Base-by-base conservation (phyloP, 148 eudicot species). In the Bassia scoparia region DNA sequence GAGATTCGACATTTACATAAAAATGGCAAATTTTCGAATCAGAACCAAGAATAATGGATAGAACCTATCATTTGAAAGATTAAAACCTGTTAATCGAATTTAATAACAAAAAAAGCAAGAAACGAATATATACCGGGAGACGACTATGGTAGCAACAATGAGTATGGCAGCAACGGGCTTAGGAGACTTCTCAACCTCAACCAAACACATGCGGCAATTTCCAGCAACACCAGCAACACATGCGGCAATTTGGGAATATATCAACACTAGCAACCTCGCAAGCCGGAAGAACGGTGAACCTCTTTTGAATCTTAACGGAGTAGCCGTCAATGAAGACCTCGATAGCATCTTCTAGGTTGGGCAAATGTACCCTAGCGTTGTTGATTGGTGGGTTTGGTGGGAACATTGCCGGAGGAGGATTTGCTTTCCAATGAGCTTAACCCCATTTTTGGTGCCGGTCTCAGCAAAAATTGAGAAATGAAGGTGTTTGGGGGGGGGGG, bases 91-190 rank as follows among this genome's bases (percentile, higher is more conserved):
- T n/a, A n/a, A n/a, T n/a, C n/a, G n/a, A n/a, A n/a, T n/a, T n/a
- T n/a, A n/a, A n/a, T n/a, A n/a, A n/a, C n/a, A n/a, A n/a, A n/a
- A n/a, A n/a, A n/a, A n/a, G n/a, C n/a, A n/a, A n/a, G n/a, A n/a
- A n/a, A 77, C 59, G 69, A 41, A 49, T 21, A 18, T 2, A 33
- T 67, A 96, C 99, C 99, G 20, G 99, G 99, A 56, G 92, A 90
- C 68, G 99, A n/a, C n/a, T n/a, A n/a, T n/a, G n/a, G n/a, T n/a
- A n/a, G n/a, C n/a, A n/a, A n/a, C n/a, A n/a, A n/a, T 97, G 8
- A 96, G 99, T 96, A 96, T 96, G 38, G 99, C 97, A 53, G 99
- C 99, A 6, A 96, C 99, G 23, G 99, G 99, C 77, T 96, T 96
- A 30, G 99, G 99, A 2, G 92, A 87, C 77, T 96, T 96, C 87